Conservation (phyloP, 257 asterid genomes). For the Scutellaria barbata region DNA sequence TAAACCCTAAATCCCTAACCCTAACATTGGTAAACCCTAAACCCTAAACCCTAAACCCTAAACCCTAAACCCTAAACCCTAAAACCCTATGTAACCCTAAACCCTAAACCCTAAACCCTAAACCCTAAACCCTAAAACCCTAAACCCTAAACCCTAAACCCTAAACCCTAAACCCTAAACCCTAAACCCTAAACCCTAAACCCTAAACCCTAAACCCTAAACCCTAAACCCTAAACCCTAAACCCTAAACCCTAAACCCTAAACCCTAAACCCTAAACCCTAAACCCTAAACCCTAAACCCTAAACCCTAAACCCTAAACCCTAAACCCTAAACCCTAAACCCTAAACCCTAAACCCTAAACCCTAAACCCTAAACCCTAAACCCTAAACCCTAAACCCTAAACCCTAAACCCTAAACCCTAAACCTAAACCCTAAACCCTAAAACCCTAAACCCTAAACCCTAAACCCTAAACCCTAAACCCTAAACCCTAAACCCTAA, state of each 20-base stretch:
- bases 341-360: conserved; percentile 29
- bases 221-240: neutral
- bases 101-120: too few relatives aligned
- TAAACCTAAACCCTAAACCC: neutral
- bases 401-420: neutral
- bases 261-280: conserved; percentile 19
- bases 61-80: too few relatives aligned
- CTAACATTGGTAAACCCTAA: too few relatives aligned
- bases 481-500: conserved; percentile 36
- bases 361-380: neutral
- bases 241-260: neutral
- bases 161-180: too few relatives aligned
- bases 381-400: conserved; percentile 9
- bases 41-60: too few relatives aligned
- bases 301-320: conserved; percentile 35
- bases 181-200: too few relatives aligned
- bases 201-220: neutral
- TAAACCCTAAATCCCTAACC: too few relatives aligned
- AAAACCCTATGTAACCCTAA: too few relatives aligned
- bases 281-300: conserved; percentile 27
- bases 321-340: conserved; percentile 21
- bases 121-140: too few relatives aligned
- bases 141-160: too few relatives aligned
- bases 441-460: too few relatives aligned
- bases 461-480: too few relatives aligned